Base-by-base conservation (phyloP, 2,329 filamentous ascomycete genomes). In the Aspergillus tamarii region DNA sequence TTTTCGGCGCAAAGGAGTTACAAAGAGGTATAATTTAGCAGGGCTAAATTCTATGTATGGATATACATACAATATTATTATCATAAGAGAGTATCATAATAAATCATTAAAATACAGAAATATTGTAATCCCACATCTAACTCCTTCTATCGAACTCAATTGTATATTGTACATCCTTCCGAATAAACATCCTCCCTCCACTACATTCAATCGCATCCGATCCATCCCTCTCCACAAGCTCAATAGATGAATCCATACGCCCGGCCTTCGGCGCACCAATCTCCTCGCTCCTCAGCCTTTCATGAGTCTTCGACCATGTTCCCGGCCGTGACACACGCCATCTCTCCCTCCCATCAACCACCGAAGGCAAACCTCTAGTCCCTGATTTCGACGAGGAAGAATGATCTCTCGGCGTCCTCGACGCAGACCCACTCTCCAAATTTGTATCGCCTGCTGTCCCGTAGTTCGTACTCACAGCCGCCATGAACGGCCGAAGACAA, bases 401-500 rank as follows among this genome's bases (percentile, higher is more conserved):
- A 39, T 67, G 66, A 16, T 57, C 64, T 46, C 68, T 72, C 21
- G 64, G 56, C 14, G 67, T 68, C 56, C 61, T 64, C 1, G 71
- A 74, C 1, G 60, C 65, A 30, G 55, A 52, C n/a, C 68, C 70
- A 45, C 68, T 71, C 61, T 72, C 73, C 23, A 76, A 60, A 19
- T 67, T 73, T 5, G 72, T 70, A 52, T 75, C 72, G 0, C 75
- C 76, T 4, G 74, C 74, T 7, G 72, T 76, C 5, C 75, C 75
- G 43, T 77, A 78, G 39, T 76, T 74, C 1, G 75, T 77, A 57
- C 74, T 77, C 11, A 77, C 74, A 9, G 76, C 76, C 10, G 70
- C 71, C 69, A 79, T 76, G 61, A 80, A 79, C 0, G 76, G 74
- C 0, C 76, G 71, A 2, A 80, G 70, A 57, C 71, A 76, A 65